Evolutionary conservation across 495 filamentous ascomycete species (phyloP), one percentile per base, ranked within the genome.

Genomic region (Mytilinidion resinicola): DNA sequence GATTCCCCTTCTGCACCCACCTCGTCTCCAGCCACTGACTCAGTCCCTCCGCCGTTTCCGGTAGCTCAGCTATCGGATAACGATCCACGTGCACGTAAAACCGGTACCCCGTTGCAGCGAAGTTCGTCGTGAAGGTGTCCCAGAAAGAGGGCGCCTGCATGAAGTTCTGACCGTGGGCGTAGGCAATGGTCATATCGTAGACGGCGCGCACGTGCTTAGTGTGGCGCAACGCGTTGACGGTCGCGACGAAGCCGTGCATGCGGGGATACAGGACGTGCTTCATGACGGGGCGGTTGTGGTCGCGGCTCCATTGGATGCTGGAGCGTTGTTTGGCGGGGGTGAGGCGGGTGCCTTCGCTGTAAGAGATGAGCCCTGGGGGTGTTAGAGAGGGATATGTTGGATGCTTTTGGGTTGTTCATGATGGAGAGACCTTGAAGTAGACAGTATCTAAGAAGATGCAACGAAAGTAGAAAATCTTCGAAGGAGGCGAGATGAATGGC

Each of bases 171-270:
- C 46, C 72, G 12, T 70, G 46, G 30, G 77, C 73, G 67, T 83
- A 84, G 43, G 79, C 79, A 54, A 83, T 74, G 0, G 78, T 80
- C 12, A 82, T 70, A 60, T 84, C 81, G 70, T 82, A 82, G 34
- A 83, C 77, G 14, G 79, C 79, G 60, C 76, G 80, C 39, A 83
- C 70, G 36, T 82, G 79, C 15, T 73, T 70, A 9, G 76, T 71
- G 41, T 70, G 68, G 41, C 81, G 74, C 54, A 84, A 64, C 19
- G 78, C 76, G 59, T 78, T 75, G 25, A 82, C 77, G 0, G 77
- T 78, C 12, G 80, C 73, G 37, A 83, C 73, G 65, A 82, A 81
- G 38, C 79, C 80, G 58, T 77, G 82, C 15, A 78, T 78, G 11
- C 80, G 72, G 12, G 80, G 80, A 64, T 82, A 82, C 14, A 82